Evolutionary conservation across 1,139 yeast genomes (phyloP).

Genomic region (Spencermartinsiella ligniputridi): DNA sequence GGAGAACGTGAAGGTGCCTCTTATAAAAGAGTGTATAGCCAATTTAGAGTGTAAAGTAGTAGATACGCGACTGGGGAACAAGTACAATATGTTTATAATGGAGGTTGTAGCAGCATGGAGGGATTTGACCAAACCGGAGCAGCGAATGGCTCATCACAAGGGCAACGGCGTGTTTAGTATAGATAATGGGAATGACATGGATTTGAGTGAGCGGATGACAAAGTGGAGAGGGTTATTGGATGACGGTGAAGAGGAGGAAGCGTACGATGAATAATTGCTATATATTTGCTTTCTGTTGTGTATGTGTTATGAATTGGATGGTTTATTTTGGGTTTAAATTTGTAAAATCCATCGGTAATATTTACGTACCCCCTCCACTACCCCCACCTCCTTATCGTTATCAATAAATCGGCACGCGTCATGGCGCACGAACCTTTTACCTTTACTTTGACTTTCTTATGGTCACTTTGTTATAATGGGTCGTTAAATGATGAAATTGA

Average conservation of each 20-base stretch:
- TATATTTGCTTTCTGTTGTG: too few species aligned
- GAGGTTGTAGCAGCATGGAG: conserved; percentile 14
- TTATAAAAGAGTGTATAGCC: conserved; percentile 14
- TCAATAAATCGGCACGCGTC: too few species aligned
- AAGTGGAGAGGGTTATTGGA: conserved; percentile 15
- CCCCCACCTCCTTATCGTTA: too few species aligned
- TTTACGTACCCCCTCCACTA: too few species aligned
- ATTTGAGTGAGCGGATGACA: conserved; percentile 12
- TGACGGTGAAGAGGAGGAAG: conserved; percentile 10
- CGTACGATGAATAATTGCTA: too few species aligned
- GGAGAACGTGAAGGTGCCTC: conserved; percentile 12
- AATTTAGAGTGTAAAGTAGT: conserved; percentile 17
- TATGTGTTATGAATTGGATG: too few species aligned
- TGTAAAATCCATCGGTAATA: too few species aligned
- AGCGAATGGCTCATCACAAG: conserved; percentile 13
- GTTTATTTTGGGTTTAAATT: too few species aligned
- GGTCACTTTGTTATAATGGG: too few species aligned
- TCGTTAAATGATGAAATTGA: background rate
- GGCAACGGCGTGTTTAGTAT: conserved; percentile 15
- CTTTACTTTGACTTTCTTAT: too few species aligned
- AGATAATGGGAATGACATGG: conserved; percentile 7
- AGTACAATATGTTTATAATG: conserved; percentile 11
- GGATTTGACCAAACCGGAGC: conserved; percentile 5
- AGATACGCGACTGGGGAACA: conserved; percentile 10
- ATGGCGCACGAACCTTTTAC: too few species aligned